Evolutionary conservation across 2,329 filamentous ascomycete species (phyloP), one percentile per base, ranked within the genome.

Genomic region (Nectriaceae sp.): DNA sequence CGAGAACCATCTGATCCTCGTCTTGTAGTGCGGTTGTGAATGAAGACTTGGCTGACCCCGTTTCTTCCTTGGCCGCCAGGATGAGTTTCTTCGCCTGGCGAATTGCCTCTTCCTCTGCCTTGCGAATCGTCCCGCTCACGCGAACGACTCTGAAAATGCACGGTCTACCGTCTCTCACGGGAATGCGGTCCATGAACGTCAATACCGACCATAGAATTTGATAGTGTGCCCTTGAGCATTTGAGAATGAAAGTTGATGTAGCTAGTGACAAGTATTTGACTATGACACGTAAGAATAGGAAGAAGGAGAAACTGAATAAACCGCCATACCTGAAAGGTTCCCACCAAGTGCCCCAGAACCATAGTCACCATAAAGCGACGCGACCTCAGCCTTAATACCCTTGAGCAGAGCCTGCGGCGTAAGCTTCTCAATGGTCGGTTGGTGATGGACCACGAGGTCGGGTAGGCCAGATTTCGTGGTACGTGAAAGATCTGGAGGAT

Each of bases 231-330:
- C 94, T 85, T 3, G 89, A 84, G 55, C 92, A 90, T 54, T 89
- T 84, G 33, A 99, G 77, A 51, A 99, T 99, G 46, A 93, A 90
- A 1, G 93, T 99, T 5, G 90, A 96, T 1, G 94, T 99, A n/a
- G 91, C 88, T 3, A 85, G 78, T 1, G 91, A 96, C 43, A 95
- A 79, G 68, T 99, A 99, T 75, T 96, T 96, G 44, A 99, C 90
- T 93, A 56, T 21, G n/a, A 19, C 24, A 11, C 3, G 16, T 53
- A 22, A 56, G 49, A 24, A 40, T 40, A 16, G 18, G 42, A 18
- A 5, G 38, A 10, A 5, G 16, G 16, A 11, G 15, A 35, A 24
- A 19, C 38, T 15, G 24, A 41, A n/a, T 39, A 11, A 47, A 22
- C 29, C 22, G 16, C 33, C 66, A 50, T 71, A 90, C 90, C 81